A percentile compares a stretch with the other conserved stretches of the same genome.
Conservation (phyloP, 2,329 filamentous ascomycete species). For the Aspergillus pseudotamarii region DNA sequence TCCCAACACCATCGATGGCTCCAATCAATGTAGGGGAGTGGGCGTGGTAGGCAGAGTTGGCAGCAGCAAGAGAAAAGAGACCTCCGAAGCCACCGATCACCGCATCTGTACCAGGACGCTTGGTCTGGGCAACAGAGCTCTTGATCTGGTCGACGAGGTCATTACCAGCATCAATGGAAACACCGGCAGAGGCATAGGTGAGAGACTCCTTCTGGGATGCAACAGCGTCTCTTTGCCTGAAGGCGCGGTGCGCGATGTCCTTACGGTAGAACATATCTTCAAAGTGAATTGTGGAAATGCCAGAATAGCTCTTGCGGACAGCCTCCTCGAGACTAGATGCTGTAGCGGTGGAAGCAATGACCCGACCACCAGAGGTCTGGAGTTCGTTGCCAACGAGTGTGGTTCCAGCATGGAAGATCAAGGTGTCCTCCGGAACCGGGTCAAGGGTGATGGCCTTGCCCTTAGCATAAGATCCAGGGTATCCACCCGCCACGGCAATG, state of each 20-base stretch:
- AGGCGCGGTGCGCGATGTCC: slow-evolving; percentile 80
- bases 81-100: slow-evolving; percentile 96
- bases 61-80: slow-evolving; percentile 72
- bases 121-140: slow-evolving; percentile 80
- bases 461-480: slow-evolving; percentile 84
- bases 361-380: slow-evolving; percentile 80
- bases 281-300: slow-evolving; percentile 78
- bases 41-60: slow-evolving; percentile 71
- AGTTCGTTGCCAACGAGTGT: slow-evolving; percentile 64
- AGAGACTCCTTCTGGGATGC: slow-evolving; percentile 48
- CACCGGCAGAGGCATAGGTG: slow-evolving; percentile 91
- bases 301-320: slow-evolving; percentile 83
- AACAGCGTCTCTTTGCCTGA: slow-evolving; percentile 38
- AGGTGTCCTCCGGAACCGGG: slow-evolving; percentile 59
- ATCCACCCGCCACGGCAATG: slow-evolving; percentile 89
- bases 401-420: slow-evolving; percentile 94
- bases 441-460: slow-evolving; percentile 65
- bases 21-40: slow-evolving; percentile 82
- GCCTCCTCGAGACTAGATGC: slow-evolving; percentile 76
- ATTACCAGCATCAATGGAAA: slow-evolving; percentile 93
- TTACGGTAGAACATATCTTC: slow-evolving; percentile 88
- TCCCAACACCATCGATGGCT: slow-evolving; percentile 94
- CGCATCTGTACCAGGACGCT: slow-evolving; percentile 83
- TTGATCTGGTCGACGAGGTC: slow-evolving; percentile 92
- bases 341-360: slow-evolving; percentile 88